phyloP scores from a whole-genome alignment of 805 yeast genomes.

The Wickerhamomyces chaumierensis region DNA sequence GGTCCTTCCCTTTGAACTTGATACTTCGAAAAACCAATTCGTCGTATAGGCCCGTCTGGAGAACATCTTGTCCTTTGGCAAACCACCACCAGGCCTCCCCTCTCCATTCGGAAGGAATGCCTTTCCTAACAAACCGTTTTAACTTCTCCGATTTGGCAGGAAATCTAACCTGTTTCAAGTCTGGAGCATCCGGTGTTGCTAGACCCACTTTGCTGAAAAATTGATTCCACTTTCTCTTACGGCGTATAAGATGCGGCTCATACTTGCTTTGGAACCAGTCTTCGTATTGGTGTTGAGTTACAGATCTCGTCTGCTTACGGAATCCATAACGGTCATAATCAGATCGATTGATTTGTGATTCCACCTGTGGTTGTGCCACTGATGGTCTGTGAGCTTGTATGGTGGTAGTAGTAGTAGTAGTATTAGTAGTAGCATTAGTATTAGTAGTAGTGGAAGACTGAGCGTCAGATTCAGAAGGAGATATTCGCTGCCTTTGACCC shows the following conservation, averaged over 20 bases:
- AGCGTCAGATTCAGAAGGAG: too few species aligned
- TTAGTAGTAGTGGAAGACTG: too few species aligned
- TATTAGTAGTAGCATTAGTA: too few species aligned
- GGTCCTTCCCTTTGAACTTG: conserved; percentile 51
- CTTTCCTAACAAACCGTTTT: conserved; percentile 75
- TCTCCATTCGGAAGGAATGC: conserved; percentile 95
- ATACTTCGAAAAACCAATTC: conserved; percentile 48
- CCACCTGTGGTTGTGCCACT: background rate
- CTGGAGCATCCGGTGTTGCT: conserved; percentile 28
- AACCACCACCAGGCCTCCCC: conserved; percentile 96
- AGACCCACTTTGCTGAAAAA: conserved; percentile 64
- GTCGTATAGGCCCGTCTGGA: conserved; percentile 52
- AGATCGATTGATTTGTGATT: background rate
- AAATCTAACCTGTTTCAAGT: conserved; percentile 29
- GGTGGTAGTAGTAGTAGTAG: too few species aligned
- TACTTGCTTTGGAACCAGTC: conserved; percentile 61
- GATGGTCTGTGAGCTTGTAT: background rate
- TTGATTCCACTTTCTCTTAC: conserved; percentile 69
- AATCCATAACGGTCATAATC: conserved; percentile 76
- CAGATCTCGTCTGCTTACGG: conserved; percentile 47
- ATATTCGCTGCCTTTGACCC: too few species aligned
- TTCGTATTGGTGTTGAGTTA: conserved; percentile 49
- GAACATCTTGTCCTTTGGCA: conserved; percentile 60
- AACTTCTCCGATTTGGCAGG: conserved; percentile 74
- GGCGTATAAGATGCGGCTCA: conserved; percentile 44